Conservation (phyloP, 73 alveolate genomes). For the Uronychia binucleata region DNA sequence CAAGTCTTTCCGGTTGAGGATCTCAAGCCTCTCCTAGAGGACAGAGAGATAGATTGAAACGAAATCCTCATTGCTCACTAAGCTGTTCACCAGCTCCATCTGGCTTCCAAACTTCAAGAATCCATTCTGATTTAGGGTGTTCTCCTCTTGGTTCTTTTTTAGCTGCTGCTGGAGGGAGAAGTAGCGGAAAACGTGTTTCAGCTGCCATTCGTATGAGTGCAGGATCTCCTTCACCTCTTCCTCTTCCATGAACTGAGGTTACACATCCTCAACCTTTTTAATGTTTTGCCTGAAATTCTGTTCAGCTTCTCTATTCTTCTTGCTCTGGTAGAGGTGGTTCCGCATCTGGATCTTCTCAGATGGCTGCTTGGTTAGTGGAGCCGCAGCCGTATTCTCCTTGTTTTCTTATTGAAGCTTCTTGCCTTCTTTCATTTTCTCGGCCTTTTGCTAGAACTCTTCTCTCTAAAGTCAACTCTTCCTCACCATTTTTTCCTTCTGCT, state of each 20-base stretch:
- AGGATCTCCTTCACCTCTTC: conserved; percentile 1
- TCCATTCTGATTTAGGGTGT: conserved; percentile 22
- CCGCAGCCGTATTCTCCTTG: not conserved
- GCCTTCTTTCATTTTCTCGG: conserved; percentile 5
- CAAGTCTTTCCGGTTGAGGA: conserved; percentile 18
- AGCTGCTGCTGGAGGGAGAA: too few relatives aligned
- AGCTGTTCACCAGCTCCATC: conserved; percentile 1
- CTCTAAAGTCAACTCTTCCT: too few relatives aligned
- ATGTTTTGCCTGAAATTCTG: too few relatives aligned
- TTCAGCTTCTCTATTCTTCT: conserved; percentile 3
- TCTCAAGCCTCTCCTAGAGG: conserved; percentile 26
- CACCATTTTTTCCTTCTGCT: conserved; percentile 12
- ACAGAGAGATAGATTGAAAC: conserved; percentile 15
- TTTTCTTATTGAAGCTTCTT: conserved; percentile 8
- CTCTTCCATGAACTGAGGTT: not conserved
- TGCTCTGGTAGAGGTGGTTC: conserved; percentile 9
- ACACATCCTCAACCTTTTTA: conserved; percentile 7
- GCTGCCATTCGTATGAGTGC: not conserved
- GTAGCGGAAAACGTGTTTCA: conserved; percentile 11
- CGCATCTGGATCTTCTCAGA: conserved; percentile 16
- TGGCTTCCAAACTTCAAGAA: conserved; percentile 24
- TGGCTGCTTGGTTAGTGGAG: not conserved
- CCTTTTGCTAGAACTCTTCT: conserved; percentile 23
- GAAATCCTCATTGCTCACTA: conserved; percentile 26
- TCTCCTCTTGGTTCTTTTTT: conserved; percentile 20